Base-by-base conservation (phyloP, 2,329 filamentous ascomycete genomes). In the Pseudogymnoascus sp. region DNA sequence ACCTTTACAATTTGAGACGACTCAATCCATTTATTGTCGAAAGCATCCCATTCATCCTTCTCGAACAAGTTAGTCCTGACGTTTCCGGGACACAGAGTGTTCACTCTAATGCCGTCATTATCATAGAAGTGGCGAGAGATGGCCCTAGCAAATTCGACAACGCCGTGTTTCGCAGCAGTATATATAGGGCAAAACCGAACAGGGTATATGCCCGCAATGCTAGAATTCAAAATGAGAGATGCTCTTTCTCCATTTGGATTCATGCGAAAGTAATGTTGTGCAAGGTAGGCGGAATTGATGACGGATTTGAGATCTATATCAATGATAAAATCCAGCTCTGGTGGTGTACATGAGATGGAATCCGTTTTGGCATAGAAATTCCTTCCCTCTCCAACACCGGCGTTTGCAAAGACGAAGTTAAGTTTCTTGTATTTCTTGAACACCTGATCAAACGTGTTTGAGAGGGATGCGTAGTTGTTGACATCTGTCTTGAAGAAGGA, bases 371-470 rank as follows among this genome's bases (percentile, higher is more conserved):
- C 23, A 23, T 66, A 66, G 60, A 66, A 66, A 26, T 66, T 63
- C 21, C n/a, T 44, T 35, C 44, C 21, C 23, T 64, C 64, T 17
- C 19, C 64, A 36, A 65, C 38, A 11, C 64, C 64, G 13, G 64
- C 64, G 40, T 65, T 65, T 13, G 63, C 64, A 47, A 65, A 65
- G 53, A 65, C 64, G 21, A 65, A 65, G 63, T 63, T 42, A 4
- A 63, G 44, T n/a, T 21, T 28, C 7, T 13, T 31, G 28, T 62
- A 15, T 19, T 50, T 28, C 13, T 21, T 11, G 28, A 62, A 23
- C n/a, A 62, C 61, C 61, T 53, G 38, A 23, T 50, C 38, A 28
- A 62, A 64, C 17, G 42, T 31, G 15, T n/a, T 59, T 1, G 61
- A 64, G 6, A 64, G 17, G 7, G 63, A 64, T 11, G 13, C 26